Evolutionary conservation across 805 yeast genomes (phyloP), one percentile per base, ranked within the genome.

Genomic region (Zygoascus biomembranicola): DNA sequence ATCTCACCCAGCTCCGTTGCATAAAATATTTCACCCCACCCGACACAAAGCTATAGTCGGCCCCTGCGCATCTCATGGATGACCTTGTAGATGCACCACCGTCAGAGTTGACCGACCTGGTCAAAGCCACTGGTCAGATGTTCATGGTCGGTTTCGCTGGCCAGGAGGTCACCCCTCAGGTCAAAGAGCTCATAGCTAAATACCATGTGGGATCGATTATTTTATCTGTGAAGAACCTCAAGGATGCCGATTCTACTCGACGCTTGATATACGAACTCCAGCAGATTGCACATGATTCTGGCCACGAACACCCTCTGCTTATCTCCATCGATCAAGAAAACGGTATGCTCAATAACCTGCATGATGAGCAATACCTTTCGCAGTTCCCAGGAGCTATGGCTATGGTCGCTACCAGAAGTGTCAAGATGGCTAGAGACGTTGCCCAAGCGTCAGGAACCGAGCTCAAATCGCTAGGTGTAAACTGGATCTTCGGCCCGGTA

Each of bases 311-410:
- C 55, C 86, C 86, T 0, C 62, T 81, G 23, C 65, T 78, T 61
- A 76, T 81, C 58, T 81, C 81, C 20, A 74, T 81, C 16, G 85
- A 81, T 62, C 82, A 79, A 63, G 86, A 81, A 61, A 80, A 83
- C 8, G 85, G 85, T 1, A 77, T 79, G 81, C 71, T 81, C 65
- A 80, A 80, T 64, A 74, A 80, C 32, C 67, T 81, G 47, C 77
- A 76, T 61, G 85, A 81, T 62, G 72, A 75, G 9, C 72, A 73
- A 9, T 69, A 66, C 54, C 63, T 81, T 19, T 75, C 81, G 9
- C 85, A 80, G 62, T 80, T 77, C 59, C 86, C 86, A 0, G 80
- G 85, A 4, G 82, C 83, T 28, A 81, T 81, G 85, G 84, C 82
- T 2, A 64, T 81, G 20, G 78, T 79, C 2, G 84, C 85, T 19